These are phyloP conservation scores for Pisolithus orientalis DNA, from an alignment of 768 basidiomycete species.

Conservation along the genomic window DNA sequence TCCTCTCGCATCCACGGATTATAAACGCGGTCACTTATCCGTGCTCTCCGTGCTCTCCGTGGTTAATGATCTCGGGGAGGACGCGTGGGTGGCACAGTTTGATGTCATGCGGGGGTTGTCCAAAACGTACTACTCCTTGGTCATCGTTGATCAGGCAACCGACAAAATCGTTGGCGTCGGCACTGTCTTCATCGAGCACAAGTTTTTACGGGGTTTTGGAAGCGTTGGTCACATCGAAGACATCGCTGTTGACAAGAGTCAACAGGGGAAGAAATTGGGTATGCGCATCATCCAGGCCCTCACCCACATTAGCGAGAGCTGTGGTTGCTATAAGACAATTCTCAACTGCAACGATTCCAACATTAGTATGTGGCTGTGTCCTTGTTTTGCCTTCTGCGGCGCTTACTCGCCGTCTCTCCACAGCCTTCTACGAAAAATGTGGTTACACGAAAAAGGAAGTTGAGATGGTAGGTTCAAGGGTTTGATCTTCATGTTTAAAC, in stretches of 20 bases:
- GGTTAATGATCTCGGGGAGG: constrained; percentile 58
- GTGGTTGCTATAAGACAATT: constrained; percentile 94
- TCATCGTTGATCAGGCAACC: constrained; percentile 67
- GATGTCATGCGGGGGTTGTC: constrained; percentile 47
- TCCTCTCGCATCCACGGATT: constrained; percentile 82
- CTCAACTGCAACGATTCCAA: constrained; percentile 90
- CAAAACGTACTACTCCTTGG: constrained; percentile 76
- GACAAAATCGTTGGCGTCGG: constrained; percentile 84
- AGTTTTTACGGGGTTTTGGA: constrained; percentile 85
- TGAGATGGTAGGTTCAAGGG: constrained; percentile 66
- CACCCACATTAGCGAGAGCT: constrained; percentile 72
- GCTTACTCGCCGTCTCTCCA: constrained; percentile 2
- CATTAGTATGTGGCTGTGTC: constrained; percentile 60
- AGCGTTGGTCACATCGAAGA: constrained; percentile 96
- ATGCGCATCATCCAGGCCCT: constrained; percentile 82
- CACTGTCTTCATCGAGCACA: constrained; percentile 84
- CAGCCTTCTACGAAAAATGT: constrained; percentile 97
- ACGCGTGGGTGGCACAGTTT: constrained; percentile 69
- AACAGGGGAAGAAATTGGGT: constrained; percentile 92
- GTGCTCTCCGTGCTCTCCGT: constrained; percentile 71
- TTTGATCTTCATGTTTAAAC: neutral
- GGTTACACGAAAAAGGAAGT: constrained; percentile 87
- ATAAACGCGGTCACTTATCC: constrained; percentile 74
- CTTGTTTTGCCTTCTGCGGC: neutral
- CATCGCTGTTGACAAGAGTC: constrained; percentile 82